Percentiles rank a stretch among this genome's conserved stretches.
Evolutionary conservation across 345 rosid genomes (phyloP).

Genomic region (Sonneratia caseolaris): DNA sequence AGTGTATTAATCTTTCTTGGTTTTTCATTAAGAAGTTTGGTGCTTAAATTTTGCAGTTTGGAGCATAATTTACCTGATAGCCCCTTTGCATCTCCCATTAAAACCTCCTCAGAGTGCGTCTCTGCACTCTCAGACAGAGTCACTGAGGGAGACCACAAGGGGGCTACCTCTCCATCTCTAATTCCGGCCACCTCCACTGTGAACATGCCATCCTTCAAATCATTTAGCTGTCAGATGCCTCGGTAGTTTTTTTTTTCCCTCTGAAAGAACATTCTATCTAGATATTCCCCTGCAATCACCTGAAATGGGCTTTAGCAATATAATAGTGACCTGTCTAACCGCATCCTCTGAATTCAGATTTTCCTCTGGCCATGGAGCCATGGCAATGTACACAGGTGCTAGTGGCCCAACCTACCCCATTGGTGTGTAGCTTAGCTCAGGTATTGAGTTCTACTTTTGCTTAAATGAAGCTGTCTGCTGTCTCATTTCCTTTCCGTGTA

Average conservation of each 20-base stretch:
- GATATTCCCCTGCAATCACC: neutral
- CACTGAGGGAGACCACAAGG: slow-evolving; percentile 28
- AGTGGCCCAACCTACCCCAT: slow-evolving; percentile 82
- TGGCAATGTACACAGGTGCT: slow-evolving; percentile 60
- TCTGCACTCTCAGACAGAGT: slow-evolving; percentile 22
- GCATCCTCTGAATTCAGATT: slow-evolving; percentile 24
- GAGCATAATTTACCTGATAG: slow-evolving; percentile 69
- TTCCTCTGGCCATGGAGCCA: slow-evolving; percentile 48
- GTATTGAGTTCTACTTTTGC: slow-evolving; percentile 14
- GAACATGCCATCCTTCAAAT: slow-evolving; percentile 49
- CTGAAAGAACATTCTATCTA: neutral
- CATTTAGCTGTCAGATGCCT: slow-evolving; percentile 73
- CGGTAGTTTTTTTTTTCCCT: slow-evolving; percentile 26
- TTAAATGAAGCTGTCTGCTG: neutral
- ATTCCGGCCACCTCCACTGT: slow-evolving; percentile 29
- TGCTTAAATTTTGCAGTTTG: slow-evolving; percentile 25
- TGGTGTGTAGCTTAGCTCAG: slow-evolving; percentile 50
- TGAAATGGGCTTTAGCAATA: no score
- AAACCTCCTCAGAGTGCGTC: slow-evolving; percentile 21
- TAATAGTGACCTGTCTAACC: neutral
- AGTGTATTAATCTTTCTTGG: neutral
- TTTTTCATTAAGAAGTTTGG: neutral
- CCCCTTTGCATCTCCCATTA: slow-evolving; percentile 55
- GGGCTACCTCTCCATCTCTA: slow-evolving; percentile 18
- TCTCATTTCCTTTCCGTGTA: no score